Percentiles rank a stretch among this genome's conserved stretches.
These are phyloP conservation scores for Punica granatum DNA, from an alignment of 345 rosid genomes.

Conservation along the genomic window DNA sequence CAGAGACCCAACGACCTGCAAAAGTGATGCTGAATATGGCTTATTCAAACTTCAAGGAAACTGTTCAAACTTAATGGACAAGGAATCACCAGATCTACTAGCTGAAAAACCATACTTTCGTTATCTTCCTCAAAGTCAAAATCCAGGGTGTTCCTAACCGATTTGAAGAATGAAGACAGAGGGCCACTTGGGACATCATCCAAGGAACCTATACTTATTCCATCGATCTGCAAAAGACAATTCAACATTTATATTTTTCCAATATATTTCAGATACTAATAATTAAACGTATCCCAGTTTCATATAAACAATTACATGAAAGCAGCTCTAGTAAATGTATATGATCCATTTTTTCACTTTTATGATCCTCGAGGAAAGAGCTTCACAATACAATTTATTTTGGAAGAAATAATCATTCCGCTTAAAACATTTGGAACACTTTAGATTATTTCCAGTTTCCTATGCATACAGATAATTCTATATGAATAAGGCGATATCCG, in stretches of 20 bases:
- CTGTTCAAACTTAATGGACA: background rate
- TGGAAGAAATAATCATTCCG: background rate
- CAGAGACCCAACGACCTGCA: constrained; percentile 75
- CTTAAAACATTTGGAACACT: background rate
- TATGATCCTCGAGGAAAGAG: background rate
- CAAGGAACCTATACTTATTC: constrained; percentile 65
- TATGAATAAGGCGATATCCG: background rate
- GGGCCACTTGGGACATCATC: constrained; percentile 71
- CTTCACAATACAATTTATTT: background rate
- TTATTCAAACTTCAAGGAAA: background rate
- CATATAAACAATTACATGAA: background rate
- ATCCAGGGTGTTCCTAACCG: constrained; percentile 79
- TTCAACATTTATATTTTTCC: constrained; percentile 7
- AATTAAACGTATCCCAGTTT: background rate
- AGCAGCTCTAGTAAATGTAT: background rate
- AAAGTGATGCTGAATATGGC: constrained; percentile 2
- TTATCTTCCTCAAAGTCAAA: constrained; percentile 90
- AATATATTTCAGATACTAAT: background rate
- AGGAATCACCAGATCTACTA: background rate
- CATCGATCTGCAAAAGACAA: constrained; percentile 57
- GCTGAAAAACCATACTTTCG: constrained; percentile 44
- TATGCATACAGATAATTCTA: background rate
- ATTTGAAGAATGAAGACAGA: constrained; percentile 67
- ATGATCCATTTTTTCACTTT: background rate
- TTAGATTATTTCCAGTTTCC: background rate